Percentiles rank a stretch among this genome's conserved stretches.
Evolutionary conservation across 1,284 basidiomycete species (phyloP).

Genomic region (Neonothopanus nambi): DNA sequence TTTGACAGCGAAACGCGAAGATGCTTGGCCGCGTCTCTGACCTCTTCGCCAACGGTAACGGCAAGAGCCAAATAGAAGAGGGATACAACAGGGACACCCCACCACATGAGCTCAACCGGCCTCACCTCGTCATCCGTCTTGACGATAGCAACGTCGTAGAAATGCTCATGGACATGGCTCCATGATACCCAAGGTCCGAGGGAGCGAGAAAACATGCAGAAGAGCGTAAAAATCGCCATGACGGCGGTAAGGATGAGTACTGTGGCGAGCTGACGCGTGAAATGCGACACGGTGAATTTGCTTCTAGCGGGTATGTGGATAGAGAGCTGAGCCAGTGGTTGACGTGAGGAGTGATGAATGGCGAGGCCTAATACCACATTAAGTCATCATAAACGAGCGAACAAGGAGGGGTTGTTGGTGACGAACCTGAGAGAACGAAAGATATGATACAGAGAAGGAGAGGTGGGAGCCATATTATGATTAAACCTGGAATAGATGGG

Average conservation of each 20-base stretch:
- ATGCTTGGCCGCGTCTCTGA: slow-evolving; percentile 34
- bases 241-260: slow-evolving; percentile 32
- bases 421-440: slow-evolving; percentile 19
- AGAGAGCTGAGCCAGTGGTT: slow-evolving; percentile 28
- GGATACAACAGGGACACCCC: slow-evolving; percentile 38
- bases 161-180: slow-evolving; percentile 33
- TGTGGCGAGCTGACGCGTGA: slow-evolving; percentile 40
- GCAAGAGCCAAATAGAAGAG: slow-evolving; percentile 38
- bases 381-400: neutral
- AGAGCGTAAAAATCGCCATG: slow-evolving; percentile 30
- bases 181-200: slow-evolving; percentile 33
- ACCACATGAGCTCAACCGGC: slow-evolving; percentile 35
- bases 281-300: slow-evolving; percentile 30
- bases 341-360: slow-evolving; percentile 34
- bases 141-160: slow-evolving; percentile 35
- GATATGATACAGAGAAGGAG: slow-evolving; percentile 14
- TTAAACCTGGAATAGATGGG: slow-evolving; percentile 16
- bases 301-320: slow-evolving; percentile 34
- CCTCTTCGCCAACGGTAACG: slow-evolving; percentile 41
- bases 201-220: slow-evolving; percentile 35
- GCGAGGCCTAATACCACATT: slow-evolving; percentile 26
- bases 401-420: neutral
- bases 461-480: slow-evolving; percentile 18
- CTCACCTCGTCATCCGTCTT: slow-evolving; percentile 24
- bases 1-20: slow-evolving; percentile 13